phyloP scores from a whole-genome alignment of 345 rosid species.

The Sisymbrium altissimum region DNA sequence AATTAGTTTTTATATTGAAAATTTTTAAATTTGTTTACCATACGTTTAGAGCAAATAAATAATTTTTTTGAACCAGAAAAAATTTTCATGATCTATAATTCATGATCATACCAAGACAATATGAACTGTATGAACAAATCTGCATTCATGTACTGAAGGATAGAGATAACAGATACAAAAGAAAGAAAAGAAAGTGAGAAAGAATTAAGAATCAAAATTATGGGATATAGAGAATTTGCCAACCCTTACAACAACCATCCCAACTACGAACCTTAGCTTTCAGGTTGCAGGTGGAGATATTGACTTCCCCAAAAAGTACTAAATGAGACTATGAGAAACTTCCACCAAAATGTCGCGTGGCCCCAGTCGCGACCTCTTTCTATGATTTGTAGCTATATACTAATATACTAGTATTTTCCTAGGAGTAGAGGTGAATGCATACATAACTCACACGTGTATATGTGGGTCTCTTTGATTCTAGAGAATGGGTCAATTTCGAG shows the following conservation, averaged over 20 bases:
- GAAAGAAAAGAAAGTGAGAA: background rate
- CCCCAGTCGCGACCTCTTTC: slow-evolving; percentile 7
- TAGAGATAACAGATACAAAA: background rate
- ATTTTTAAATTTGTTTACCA: too few species aligned
- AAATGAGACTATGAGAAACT: background rate
- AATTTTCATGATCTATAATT: background rate
- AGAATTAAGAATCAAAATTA: background rate
- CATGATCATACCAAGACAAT: background rate
- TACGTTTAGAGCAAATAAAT: too few species aligned
- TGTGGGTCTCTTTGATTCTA: background rate
- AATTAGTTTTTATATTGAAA: too few species aligned
- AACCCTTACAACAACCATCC: slow-evolving; percentile 23
- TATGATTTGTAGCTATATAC: background rate
- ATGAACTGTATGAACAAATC: background rate
- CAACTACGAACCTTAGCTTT: slow-evolving; percentile 22
- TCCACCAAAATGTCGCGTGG: slow-evolving; percentile 28
- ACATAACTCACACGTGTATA: slow-evolving; percentile 2
- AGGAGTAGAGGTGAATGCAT: background rate
- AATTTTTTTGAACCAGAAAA: too few species aligned
- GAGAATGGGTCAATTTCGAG: slow-evolving; percentile 14
- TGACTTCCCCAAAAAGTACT: background rate
- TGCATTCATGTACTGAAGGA: background rate
- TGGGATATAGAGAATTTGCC: slow-evolving; percentile 19
- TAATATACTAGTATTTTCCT: background rate
- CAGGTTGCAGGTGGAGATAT: slow-evolving; percentile 12